These are phyloP conservation scores for Kurtzmaniella quercitrusa DNA, from an alignment of 1,139 yeast species.

Conservation along the genomic window DNA sequence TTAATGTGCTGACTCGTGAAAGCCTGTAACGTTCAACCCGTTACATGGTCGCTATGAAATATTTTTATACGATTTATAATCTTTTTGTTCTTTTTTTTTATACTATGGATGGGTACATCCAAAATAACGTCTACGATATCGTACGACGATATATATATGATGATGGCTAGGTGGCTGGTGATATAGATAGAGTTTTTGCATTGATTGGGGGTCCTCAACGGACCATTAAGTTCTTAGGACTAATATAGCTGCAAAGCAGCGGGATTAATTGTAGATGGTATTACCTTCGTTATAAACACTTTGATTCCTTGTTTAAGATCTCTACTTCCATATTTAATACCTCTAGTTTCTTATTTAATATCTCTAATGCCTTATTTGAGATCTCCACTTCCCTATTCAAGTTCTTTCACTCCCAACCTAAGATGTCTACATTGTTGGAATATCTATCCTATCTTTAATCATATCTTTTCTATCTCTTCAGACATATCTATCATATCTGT, in stretches of 20 bases:
- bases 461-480: no score
- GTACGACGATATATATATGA: neutral
- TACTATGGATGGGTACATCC: conserved; percentile 12
- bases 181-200: conserved; percentile 44
- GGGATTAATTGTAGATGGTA: conserved; percentile 1
- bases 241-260: neutral
- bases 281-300: no score
- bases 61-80: conserved; percentile 4
- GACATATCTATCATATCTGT: no score
- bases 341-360: no score
- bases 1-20: conserved; percentile 44
- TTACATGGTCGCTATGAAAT: conserved; percentile 18
- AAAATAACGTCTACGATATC: neutral
- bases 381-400: no score
- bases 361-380: no score
- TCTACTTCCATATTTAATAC: no score
- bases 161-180: conserved; percentile 1
- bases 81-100: conserved; percentile 13
- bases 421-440: no score
- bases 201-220: conserved; percentile 55
- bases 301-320: no score
- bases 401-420: no score
- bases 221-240: conserved; percentile 31
- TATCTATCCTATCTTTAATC: no score
- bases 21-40: conserved; percentile 52